Evolutionary conservation across 805 yeast species (phyloP).

Genomic region (Debaryomyces tyrocola): DNA sequence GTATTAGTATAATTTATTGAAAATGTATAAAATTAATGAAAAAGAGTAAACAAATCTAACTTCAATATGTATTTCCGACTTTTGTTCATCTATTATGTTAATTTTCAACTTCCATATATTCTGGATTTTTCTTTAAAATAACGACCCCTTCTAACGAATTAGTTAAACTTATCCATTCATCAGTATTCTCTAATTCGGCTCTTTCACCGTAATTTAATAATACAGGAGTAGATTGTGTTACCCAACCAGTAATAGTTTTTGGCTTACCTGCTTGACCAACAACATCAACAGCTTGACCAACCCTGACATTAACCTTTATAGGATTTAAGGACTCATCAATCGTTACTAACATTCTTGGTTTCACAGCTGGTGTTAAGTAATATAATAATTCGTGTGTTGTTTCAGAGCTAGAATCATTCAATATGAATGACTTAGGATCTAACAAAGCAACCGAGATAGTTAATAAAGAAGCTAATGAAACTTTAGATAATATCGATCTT

Average conservation of each 20-base stretch:
- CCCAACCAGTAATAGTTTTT: conserved; percentile 99
- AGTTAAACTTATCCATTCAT: conserved; percentile 83
- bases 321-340: conserved; percentile 91
- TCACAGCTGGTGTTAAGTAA: conserved; percentile 82
- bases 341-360: conserved; percentile 90
- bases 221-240: conserved; percentile 97
- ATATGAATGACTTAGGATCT: conserved; percentile 80
- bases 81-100: conserved; percentile 6
- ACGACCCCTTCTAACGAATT: conserved; percentile 90
- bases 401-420: conserved; percentile 54
- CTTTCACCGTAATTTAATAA: conserved; percentile 90
- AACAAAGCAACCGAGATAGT: conserved; percentile 81
- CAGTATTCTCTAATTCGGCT: conserved; percentile 89
- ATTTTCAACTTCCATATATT: conserved; percentile 62
- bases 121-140: conserved; percentile 87
- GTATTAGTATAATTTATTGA: not conserved
- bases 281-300: conserved; percentile 97
- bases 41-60: not conserved
- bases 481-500: conserved; percentile 82
- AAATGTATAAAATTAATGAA: not conserved
- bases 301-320: conserved; percentile 92
- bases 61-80: not conserved
- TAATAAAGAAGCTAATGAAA: conserved; percentile 83
- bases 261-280: conserved; percentile 99
- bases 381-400: conserved; percentile 75